Evolutionary conservation across 495 filamentous ascomycete genomes (phyloP).

Genomic region (Astrocystis sublimbata): DNA sequence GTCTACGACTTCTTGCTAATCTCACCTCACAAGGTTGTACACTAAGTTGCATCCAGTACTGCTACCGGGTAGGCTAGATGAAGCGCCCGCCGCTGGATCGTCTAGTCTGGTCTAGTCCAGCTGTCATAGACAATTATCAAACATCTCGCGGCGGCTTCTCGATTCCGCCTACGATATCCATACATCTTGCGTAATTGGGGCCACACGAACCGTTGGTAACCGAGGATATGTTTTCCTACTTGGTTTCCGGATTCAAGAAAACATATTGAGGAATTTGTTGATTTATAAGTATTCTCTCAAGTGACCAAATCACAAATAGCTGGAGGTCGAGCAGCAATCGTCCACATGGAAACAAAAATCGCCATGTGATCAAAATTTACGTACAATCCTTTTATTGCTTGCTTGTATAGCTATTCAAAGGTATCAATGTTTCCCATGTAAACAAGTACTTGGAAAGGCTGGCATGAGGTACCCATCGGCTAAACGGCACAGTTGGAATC

Average conservation of each 20-base stretch:
- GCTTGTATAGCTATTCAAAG: neutral
- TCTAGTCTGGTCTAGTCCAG: neutral
- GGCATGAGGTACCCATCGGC: too few relatives aligned
- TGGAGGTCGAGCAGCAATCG: too few relatives aligned
- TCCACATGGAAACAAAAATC: too few relatives aligned
- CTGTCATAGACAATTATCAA: neutral
- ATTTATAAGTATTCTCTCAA: too few relatives aligned
- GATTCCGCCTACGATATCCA: neutral
- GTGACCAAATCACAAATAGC: too few relatives aligned
- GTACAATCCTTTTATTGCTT: neutral
- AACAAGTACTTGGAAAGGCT: neutral
- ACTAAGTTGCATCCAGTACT: too few relatives aligned
- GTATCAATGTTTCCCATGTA: neutral
- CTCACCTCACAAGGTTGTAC: neutral
- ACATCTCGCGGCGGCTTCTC: neutral
- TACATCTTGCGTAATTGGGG: neutral
- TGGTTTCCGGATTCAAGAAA: neutral
- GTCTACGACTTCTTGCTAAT: neutral
- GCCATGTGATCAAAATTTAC: too few relatives aligned
- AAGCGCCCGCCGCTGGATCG: too few relatives aligned
- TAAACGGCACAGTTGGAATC: too few relatives aligned
- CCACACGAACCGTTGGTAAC: neutral
- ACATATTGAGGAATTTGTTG: too few relatives aligned
- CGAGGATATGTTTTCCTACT: neutral
- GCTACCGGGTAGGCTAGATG: neutral